Evolutionary conservation across 2,329 filamentous ascomycete species (phyloP).

Genomic region (Xylariaceae sp.): DNA sequence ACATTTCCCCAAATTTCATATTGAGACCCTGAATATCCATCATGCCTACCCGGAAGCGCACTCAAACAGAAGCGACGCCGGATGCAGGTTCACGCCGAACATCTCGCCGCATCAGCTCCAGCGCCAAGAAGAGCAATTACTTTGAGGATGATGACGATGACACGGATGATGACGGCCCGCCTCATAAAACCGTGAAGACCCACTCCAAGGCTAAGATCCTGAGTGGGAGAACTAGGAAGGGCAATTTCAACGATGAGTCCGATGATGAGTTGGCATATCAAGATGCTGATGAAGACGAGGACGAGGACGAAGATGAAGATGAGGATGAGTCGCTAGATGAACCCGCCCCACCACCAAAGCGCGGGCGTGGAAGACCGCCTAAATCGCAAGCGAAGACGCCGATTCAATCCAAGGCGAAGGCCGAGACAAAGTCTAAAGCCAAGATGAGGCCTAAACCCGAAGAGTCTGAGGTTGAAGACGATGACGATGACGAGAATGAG

Average conservation of each 20-base stretch:
- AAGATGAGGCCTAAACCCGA: conserved; percentile 36
- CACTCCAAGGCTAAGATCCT: not conserved
- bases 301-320: conserved; percentile 36
- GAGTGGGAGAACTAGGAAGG: conserved; percentile 23
- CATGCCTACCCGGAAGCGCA: conserved; percentile 31
- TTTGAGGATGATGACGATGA: conserved; percentile 45
- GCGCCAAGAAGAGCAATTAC: conserved; percentile 52
- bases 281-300: conserved; percentile 26
- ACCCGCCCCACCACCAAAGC: conserved; percentile 20
- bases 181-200: conserved; percentile 23
- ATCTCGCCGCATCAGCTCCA: conserved; percentile 50
- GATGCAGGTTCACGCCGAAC: conserved; percentile 31
- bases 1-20: not conserved
- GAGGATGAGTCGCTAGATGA: conserved; percentile 20
- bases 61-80: conserved; percentile 8
- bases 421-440: conserved; percentile 28
- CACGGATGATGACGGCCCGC: conserved; percentile 10
- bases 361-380: conserved; percentile 26
- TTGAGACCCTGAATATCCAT: not conserved
- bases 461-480: conserved; percentile 11
- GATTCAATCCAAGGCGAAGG: conserved; percentile 26
- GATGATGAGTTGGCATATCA: conserved; percentile 26
- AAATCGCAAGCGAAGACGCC: conserved; percentile 5
- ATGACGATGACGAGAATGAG: conserved; percentile 43
- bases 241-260: conserved; percentile 15